phyloP scores from a whole-genome alignment of 1,284 basidiomycete species.

The Austroboletus niveus region DNA sequence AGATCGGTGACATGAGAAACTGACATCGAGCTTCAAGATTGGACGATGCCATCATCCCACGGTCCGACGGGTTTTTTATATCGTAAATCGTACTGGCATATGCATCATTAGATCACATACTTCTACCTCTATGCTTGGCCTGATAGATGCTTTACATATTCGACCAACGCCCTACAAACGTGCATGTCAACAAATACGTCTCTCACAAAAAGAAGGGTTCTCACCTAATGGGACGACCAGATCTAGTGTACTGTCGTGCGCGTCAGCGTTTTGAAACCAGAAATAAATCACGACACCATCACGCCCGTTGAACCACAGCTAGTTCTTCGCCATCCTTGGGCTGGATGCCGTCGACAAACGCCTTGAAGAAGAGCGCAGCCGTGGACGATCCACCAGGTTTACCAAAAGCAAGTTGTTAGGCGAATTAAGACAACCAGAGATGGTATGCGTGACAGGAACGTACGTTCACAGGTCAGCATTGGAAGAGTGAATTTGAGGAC shows the following conservation, averaged over 20 bases:
- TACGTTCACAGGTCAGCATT: constrained; percentile 87
- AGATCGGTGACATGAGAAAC: no score
- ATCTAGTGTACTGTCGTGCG: no score
- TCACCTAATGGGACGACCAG: constrained; percentile 63
- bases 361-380: constrained; percentile 86
- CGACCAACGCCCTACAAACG: constrained; percentile 13
- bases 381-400: constrained; percentile 74
- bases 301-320: constrained; percentile 60
- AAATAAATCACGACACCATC: constrained; percentile 42
- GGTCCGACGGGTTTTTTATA: no score
- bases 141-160: not conserved
- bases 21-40: no score
- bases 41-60: no score
- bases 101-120: no score
- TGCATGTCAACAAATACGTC: not conserved
- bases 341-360: constrained; percentile 75
- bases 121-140: not conserved
- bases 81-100: no score
- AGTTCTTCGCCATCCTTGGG: constrained; percentile 44
- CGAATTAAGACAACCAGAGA: not conserved
- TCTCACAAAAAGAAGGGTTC: not conserved
- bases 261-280: not conserved
- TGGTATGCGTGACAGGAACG: constrained; percentile 19
- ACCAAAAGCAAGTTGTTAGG: constrained; percentile 37
- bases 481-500: constrained; percentile 71